phyloP scores from a whole-genome alignment of 345 rosid genomes.

The Rhizophora mangle region DNA sequence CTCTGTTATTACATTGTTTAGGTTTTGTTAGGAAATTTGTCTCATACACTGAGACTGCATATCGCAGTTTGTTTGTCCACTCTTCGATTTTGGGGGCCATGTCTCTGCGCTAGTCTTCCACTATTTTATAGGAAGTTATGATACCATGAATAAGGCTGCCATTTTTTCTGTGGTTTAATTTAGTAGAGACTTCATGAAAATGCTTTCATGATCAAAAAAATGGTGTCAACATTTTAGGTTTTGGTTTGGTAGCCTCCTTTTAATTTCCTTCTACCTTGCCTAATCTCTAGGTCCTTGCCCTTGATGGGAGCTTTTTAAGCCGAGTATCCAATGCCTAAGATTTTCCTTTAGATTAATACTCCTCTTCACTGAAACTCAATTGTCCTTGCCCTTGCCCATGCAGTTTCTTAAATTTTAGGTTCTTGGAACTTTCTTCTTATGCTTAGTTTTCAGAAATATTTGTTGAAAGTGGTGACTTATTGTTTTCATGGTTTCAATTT shows the following conservation, averaged over 20 bases:
- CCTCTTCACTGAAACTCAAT: not conserved
- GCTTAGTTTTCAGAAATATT: not conserved
- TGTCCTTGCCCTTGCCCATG: not conserved
- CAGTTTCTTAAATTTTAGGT: not conserved
- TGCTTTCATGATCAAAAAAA: not conserved
- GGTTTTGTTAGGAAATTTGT: not conserved
- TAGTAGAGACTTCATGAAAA: not conserved
- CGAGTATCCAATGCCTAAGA: not conserved
- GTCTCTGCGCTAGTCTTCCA: not conserved
- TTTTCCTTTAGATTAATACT: not conserved
- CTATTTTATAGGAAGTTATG: not conserved
- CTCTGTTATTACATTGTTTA: not conserved
- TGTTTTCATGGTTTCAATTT: slow-evolving; percentile 13
- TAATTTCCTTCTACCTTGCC: not conserved
- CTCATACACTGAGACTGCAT: not conserved
- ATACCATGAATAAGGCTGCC: not conserved
- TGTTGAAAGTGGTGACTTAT: not conserved
- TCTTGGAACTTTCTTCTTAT: not conserved
- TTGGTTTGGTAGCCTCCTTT: not conserved
- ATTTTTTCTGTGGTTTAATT: not conserved
- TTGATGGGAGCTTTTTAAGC: not conserved
- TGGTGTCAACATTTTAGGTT: not conserved
- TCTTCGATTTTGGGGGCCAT: not conserved
- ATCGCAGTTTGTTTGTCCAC: not conserved
- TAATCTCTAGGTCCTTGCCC: not conserved